A percentile compares a stretch with the other conserved stretches of the same genome.
Conservation (phyloP, 192 early-diverging fungal genomes). For the Coemansia erecta region DNA sequence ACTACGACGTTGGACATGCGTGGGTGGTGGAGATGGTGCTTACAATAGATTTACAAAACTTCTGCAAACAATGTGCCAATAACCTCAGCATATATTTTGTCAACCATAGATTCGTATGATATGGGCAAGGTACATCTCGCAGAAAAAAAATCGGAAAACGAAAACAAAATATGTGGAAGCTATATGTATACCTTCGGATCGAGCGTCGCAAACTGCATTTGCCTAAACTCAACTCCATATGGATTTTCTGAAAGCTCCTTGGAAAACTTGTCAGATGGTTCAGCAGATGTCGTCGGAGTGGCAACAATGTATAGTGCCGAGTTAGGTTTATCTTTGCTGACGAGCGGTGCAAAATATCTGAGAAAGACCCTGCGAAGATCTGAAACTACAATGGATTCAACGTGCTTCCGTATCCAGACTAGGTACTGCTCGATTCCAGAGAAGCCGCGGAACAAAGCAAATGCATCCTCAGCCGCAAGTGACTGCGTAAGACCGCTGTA, state of each 20-base stretch:
- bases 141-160: background rate
- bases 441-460: slow-evolving; percentile 21
- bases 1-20: slow-evolving; percentile 26
- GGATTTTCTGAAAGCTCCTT: slow-evolving; percentile 24
- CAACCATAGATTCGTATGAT: background rate
- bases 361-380: slow-evolving; percentile 35
- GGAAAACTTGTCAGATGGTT: slow-evolving; percentile 14
- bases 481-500: slow-evolving; percentile 20
- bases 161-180: background rate
- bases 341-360: slow-evolving; percentile 27
- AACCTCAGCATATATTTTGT: background rate
- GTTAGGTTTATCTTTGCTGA: slow-evolving; percentile 12
- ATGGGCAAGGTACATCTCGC: background rate
- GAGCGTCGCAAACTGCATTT: slow-evolving; percentile 21
- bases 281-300: slow-evolving; percentile 25
- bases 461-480: slow-evolving; percentile 33
- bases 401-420: slow-evolving; percentile 36
- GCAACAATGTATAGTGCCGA: slow-evolving; percentile 32
- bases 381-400: slow-evolving; percentile 28
- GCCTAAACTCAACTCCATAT: slow-evolving; percentile 31
- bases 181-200: slow-evolving; percentile 31
- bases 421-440: slow-evolving; percentile 37
- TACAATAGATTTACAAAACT: background rate
- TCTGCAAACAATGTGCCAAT: background rate
- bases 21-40: background rate